Conservation (phyloP, 805 yeast species). For the Kockiozyma suomiensis region DNA sequence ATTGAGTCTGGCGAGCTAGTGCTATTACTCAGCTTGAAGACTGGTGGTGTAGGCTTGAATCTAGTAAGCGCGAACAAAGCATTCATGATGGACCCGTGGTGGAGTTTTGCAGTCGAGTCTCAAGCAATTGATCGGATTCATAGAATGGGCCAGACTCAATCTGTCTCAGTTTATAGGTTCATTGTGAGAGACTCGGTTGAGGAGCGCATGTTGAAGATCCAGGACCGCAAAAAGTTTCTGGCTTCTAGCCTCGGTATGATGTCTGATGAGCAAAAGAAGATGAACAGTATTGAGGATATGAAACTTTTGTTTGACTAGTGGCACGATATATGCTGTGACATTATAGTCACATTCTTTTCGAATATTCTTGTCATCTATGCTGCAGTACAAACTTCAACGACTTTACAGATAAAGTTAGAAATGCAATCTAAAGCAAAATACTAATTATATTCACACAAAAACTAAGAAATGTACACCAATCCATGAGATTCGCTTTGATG, state of each 20-base stretch:
- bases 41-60: slow-evolving; percentile 94
- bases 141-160: slow-evolving; percentile 76
- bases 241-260: slow-evolving; percentile 42
- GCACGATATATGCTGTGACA: too few relatives aligned
- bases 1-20: slow-evolving; percentile 48
- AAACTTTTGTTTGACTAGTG: slow-evolving; percentile 39
- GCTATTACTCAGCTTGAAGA: slow-evolving; percentile 74
- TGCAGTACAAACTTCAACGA: too few relatives aligned
- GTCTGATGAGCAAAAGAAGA: slow-evolving; percentile 44
- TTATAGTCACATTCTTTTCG: too few relatives aligned
- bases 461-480: neutral
- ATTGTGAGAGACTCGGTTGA: slow-evolving; percentile 83
- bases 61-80: slow-evolving; percentile 83
- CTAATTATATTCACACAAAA: neutral
- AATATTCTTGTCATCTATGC: too few relatives aligned
- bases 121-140: slow-evolving; percentile 63
- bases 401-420: too few relatives aligned
- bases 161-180: slow-evolving; percentile 75
- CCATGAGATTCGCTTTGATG: neutral
- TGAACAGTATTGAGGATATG: slow-evolving; percentile 44
- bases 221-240: slow-evolving; percentile 64
- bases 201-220: slow-evolving; percentile 83
- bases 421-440: neutral
- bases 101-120: slow-evolving; percentile 71
- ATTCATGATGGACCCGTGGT: slow-evolving; percentile 95